phyloP scores from a whole-genome alignment of 2,329 filamentous ascomycete species.

The Xylaria sp. region DNA sequence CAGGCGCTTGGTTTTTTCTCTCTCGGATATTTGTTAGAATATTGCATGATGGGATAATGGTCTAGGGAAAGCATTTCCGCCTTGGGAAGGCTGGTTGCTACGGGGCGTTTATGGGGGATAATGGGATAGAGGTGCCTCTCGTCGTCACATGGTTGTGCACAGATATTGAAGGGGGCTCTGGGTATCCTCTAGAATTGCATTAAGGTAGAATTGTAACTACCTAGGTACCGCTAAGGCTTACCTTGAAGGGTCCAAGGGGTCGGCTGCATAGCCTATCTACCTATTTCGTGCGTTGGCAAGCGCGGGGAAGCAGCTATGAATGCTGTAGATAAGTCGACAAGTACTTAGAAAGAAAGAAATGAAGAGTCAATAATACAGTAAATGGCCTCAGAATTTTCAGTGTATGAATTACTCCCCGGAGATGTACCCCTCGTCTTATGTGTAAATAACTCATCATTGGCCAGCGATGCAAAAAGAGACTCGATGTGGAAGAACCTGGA shows the following conservation, averaged over 20 bases:
- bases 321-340: background rate
- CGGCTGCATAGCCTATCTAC: conserved; percentile 3
- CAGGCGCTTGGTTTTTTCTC: background rate
- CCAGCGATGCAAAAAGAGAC: conserved; percentile 25
- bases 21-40: conserved; percentile 2
- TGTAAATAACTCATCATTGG: conserved; percentile 50
- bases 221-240: conserved; percentile 17
- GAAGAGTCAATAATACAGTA: background rate
- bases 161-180: background rate
- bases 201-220: conserved; percentile 14
- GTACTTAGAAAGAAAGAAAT: background rate
- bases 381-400: conserved; percentile 53
- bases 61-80: conserved; percentile 10
- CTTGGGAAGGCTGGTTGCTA: conserved; percentile 22
- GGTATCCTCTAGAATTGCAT: background rate
- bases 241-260: background rate
- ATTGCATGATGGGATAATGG: conserved; percentile 13
- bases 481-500: background rate
- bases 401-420: conserved; percentile 50
- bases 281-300: background rate
- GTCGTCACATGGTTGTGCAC: background rate
- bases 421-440: conserved; percentile 48
- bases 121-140: conserved; percentile 6
- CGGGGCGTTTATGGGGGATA: conserved; percentile 10
- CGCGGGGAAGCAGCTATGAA: too few species aligned